phyloP scores from a whole-genome alignment of 192 early-diverging fungal genomes.

The Phycomyces blakesleeanus region DNA sequence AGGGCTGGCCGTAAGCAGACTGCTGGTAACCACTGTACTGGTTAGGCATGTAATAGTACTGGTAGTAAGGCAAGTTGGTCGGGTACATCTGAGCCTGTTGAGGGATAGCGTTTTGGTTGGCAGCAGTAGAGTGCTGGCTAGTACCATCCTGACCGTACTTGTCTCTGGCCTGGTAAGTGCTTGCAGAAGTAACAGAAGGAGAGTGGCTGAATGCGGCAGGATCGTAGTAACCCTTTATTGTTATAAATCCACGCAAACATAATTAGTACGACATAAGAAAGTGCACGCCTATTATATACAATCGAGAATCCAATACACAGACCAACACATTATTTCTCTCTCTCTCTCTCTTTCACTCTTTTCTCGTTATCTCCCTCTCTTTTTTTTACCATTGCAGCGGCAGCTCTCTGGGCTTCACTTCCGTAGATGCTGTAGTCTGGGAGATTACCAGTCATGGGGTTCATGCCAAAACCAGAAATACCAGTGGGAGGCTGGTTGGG shows the following conservation, averaged over 20 bases:
- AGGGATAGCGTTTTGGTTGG: slow-evolving; percentile 24
- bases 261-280: too few species aligned
- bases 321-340: too few species aligned
- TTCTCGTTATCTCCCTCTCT: too few species aligned
- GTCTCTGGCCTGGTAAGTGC: slow-evolving; percentile 49
- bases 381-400: slow-evolving; percentile 24
- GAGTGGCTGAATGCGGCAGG: slow-evolving; percentile 58
- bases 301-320: too few species aligned
- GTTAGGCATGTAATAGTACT: slow-evolving; percentile 78
- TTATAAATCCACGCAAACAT: too few species aligned
- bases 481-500: slow-evolving; percentile 46
- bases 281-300: neutral
- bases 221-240: slow-evolving; percentile 40
- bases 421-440: slow-evolving; percentile 60
- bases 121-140: slow-evolving; percentile 31
- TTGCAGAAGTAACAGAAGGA: slow-evolving; percentile 48
- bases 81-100: slow-evolving; percentile 57
- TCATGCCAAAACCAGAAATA: slow-evolving; percentile 26
- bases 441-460: slow-evolving; percentile 39
- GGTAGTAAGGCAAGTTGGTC: slow-evolving; percentile 69
- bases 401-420: slow-evolving; percentile 59
- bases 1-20: slow-evolving; percentile 84
- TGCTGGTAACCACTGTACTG: slow-evolving; percentile 82
- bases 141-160: slow-evolving; percentile 48
- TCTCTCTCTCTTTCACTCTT: too few species aligned